phyloP scores from a whole-genome alignment of 2,329 filamentous ascomycete species.

The Colletotrichum brevisporum region DNA sequence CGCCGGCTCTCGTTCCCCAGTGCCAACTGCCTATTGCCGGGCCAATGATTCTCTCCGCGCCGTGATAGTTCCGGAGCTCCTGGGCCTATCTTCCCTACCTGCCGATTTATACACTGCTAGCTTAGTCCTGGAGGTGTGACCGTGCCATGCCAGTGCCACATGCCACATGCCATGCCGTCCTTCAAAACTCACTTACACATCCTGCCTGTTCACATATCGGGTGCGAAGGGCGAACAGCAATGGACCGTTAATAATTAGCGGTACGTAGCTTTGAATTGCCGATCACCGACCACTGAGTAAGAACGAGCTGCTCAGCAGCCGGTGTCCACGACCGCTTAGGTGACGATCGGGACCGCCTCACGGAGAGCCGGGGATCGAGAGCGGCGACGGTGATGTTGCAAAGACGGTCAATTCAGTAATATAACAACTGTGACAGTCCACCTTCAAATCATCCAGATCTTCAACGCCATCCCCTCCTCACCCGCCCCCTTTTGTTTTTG shows the following conservation, averaged over 20 bases:
- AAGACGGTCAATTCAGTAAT: constrained; percentile 28
- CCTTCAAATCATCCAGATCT: background rate
- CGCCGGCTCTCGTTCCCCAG: constrained; percentile 3
- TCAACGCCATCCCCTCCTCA: background rate
- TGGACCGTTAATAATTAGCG: background rate
- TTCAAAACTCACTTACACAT: constrained; percentile 12
- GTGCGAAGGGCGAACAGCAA: constrained; percentile 7
- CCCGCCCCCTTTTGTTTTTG: constrained; percentile 1
- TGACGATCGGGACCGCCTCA: constrained; percentile 21
- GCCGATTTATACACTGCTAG: too few relatives aligned
- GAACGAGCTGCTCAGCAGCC: constrained; percentile 11
- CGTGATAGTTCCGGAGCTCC: background rate
- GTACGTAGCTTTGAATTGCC: constrained; percentile 17
- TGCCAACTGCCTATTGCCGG: background rate
- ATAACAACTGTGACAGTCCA: constrained; percentile 34
- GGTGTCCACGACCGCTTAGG: background rate
- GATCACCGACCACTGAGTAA: constrained; percentile 26
- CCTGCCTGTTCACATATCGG: constrained; percentile 12
- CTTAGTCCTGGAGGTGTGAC: constrained; percentile 8
- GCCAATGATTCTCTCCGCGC: constrained; percentile 4
- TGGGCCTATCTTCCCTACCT: constrained; percentile 9
- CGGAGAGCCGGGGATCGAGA: constrained; percentile 26
- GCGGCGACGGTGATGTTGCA: background rate
- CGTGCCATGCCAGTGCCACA: constrained; percentile 22
- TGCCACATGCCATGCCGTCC: constrained; percentile 20